Base-by-base conservation (phyloP, 768 basidiomycete genomes). In the Tulasnella sp. region DNA sequence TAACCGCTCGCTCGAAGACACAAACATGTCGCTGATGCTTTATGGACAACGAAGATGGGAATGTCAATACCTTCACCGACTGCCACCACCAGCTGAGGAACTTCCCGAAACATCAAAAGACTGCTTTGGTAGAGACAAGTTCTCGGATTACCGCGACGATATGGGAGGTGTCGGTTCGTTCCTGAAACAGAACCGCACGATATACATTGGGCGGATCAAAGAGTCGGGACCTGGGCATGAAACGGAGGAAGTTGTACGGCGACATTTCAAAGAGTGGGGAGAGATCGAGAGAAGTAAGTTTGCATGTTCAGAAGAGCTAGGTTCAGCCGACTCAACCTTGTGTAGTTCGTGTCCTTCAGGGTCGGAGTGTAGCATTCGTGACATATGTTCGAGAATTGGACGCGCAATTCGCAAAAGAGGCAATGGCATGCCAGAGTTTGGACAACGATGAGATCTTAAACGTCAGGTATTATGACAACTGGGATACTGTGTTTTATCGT, bases 141-240 rank as follows among this genome's bases (percentile, higher is more conserved):
- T 98, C 84, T 86, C 96, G 0, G 96, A 98, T 84, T 99, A 99
- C 84, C 87, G 97, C 79, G 98, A 99, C 83, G 98, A 99, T 83
- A 99, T 99, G 98, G 98, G 98, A 81, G 98, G 98, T 85, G 97
- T 99, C 40, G 98, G 98, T 16, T 95, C 93, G 79, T 99, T 99
- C 86, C 93, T 92, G 82, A 86, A 96, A 51, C 92, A 95, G 84
- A 99, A 99, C 83, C 86, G 97, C 79, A 99, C 98, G 51, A 83
- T 99, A 20, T 99, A 99, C 83, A 89, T 99, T 69, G 97, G 97
- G 3, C 88, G 95, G 77, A 96, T 99, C 81, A 93, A 93, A 83
- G 96, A 98, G 86, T 94, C 92, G 0, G 94, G 94, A 0, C 90
- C 87, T 51, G 94, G 96, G 37, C 87, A 88, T 23, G 97, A 99